A percentile compares a stretch with the other conserved stretches of the same genome.
Conservation (phyloP, 495 filamentous ascomycete genomes). For the Astrothelium macrocarpum region DNA sequence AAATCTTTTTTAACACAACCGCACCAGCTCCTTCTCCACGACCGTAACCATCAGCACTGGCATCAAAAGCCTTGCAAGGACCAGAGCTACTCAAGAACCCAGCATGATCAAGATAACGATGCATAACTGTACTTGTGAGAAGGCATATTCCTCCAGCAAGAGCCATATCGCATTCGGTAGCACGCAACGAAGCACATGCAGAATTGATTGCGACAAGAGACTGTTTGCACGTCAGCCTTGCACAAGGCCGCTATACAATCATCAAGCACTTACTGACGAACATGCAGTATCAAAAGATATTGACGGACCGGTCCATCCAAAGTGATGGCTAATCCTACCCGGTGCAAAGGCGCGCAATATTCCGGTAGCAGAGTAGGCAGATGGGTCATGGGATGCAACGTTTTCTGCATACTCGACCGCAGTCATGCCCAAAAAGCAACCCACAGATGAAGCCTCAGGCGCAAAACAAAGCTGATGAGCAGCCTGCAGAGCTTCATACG, state of each 20-base stretch:
- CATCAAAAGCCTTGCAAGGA: constrained; percentile 6
- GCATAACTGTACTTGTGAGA: constrained; percentile 7
- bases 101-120: background rate
- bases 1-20: constrained; percentile 23
- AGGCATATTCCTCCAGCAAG: constrained; percentile 10
- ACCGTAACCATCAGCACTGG: background rate
- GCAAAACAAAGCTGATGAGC: background rate
- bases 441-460: background rate
- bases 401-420: background rate
- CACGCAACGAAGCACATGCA: background rate
- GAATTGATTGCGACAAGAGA: background rate
- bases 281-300: constrained; percentile 30
- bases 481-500: background rate
- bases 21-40: constrained; percentile 5
- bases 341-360: background rate
- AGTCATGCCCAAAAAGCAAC: background rate
- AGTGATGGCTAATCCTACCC: constrained; percentile 22
- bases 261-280: constrained; percentile 17
- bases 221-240: background rate
- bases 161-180: background rate
- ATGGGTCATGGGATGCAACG: background rate
- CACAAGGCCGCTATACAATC: background rate
- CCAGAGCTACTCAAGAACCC: constrained; percentile 36
- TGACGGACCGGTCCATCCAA: constrained; percentile 10
- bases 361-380: background rate